phyloP scores from a whole-genome alignment of 202 grass and related monocot genomes.

The Panicum virgatum region DNA sequence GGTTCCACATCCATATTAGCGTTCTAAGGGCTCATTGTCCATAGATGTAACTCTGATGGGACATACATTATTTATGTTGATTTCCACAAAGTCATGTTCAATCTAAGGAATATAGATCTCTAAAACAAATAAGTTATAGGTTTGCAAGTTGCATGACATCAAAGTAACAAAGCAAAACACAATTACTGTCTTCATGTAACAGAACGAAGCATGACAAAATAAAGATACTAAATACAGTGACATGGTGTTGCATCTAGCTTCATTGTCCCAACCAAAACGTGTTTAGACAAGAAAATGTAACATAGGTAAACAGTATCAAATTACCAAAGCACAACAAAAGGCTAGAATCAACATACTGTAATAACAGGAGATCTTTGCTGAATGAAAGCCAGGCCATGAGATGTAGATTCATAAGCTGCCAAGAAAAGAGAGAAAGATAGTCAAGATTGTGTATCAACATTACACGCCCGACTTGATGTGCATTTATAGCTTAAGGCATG shows the following conservation, averaged over 20 bases:
- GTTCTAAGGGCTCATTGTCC: background rate
- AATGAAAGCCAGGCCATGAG: constrained; percentile 64
- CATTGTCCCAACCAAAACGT: background rate
- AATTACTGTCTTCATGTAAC: background rate
- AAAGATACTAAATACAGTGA: constrained; percentile 5
- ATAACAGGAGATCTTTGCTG: constrained; percentile 90
- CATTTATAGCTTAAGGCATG: background rate
- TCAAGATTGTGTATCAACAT: background rate
- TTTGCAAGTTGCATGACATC: background rate
- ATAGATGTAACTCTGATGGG: background rate
- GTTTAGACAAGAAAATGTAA: background rate
- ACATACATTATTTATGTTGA: background rate
- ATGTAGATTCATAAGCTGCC: constrained; percentile 82
- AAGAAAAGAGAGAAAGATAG: constrained; percentile 11
- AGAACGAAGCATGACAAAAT: background rate
- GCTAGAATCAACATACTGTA: constrained; percentile 47
- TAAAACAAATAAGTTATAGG: background rate
- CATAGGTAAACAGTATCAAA: background rate
- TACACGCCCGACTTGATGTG: background rate
- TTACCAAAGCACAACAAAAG: no score
- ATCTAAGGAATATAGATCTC: background rate
- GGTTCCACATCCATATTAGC: background rate
- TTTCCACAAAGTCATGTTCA: background rate
- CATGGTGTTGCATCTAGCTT: background rate
- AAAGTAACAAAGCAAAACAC: background rate